Evolutionary conservation across 1,139 yeast genomes (phyloP).

Genomic region (Pichia sp.): DNA sequence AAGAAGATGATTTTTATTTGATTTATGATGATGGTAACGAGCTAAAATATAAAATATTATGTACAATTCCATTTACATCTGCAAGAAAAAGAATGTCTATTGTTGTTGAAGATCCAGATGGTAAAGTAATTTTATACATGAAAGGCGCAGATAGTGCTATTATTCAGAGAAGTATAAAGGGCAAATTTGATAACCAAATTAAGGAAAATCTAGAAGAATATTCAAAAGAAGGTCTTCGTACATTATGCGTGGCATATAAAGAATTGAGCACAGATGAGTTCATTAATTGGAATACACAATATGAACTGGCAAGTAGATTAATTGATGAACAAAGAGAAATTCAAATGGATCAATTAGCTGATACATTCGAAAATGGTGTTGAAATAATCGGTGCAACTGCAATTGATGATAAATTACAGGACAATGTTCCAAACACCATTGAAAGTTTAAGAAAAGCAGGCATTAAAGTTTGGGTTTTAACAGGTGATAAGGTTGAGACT

Average conservation of each 20-base stretch:
- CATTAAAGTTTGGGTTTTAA: constrained; percentile 90
- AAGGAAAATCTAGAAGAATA: constrained; percentile 38
- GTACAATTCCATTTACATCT: constrained; percentile 49
- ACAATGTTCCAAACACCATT: constrained; percentile 92
- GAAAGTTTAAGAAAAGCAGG: constrained; percentile 85
- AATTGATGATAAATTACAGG: constrained; percentile 90
- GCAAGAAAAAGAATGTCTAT: constrained; percentile 57
- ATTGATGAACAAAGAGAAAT: constrained; percentile 64
- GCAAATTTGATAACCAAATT: constrained; percentile 22
- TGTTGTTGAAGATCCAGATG: constrained; percentile 40
- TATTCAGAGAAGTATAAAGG: constrained; percentile 23
- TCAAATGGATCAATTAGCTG: constrained; percentile 66
- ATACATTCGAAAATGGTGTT: constrained; percentile 68
- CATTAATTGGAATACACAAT: constrained; percentile 37
- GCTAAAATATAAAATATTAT: constrained; percentile 38
- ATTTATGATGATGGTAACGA: constrained; percentile 20
- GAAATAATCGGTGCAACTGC: constrained; percentile 93
- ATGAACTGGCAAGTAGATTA: constrained; percentile 40
- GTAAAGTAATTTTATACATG: constrained; percentile 31
- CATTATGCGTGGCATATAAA: constrained; percentile 47
- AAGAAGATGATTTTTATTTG: constrained; percentile 31
- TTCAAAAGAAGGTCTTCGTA: constrained; percentile 54
- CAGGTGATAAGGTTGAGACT: constrained; percentile 97
- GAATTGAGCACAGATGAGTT: constrained; percentile 26
- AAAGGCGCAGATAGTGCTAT: constrained; percentile 59